These are phyloP conservation scores for Trichophyton schoenleinii DNA, from an alignment of 2,329 filamentous ascomycete species.

Conservation along the genomic window DNA sequence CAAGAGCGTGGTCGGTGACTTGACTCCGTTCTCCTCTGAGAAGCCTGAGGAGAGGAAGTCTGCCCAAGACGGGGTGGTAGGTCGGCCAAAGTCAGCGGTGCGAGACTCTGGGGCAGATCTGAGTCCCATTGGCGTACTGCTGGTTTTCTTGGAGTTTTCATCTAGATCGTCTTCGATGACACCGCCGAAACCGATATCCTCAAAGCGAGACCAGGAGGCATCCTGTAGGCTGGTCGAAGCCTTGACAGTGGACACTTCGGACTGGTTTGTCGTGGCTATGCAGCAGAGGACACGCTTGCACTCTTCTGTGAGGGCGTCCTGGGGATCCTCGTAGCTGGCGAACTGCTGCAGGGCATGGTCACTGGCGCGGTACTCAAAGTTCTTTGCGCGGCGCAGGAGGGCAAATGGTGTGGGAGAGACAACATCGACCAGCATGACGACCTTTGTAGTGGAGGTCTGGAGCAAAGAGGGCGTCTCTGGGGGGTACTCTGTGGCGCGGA, in stretches of 20 bases:
- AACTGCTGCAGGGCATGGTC: constrained; percentile 76
- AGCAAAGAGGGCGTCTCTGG: constrained; percentile 65
- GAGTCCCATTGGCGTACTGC: constrained; percentile 34
- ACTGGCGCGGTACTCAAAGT: constrained; percentile 89
- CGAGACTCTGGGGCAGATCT: constrained; percentile 52
- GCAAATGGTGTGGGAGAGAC: constrained; percentile 93
- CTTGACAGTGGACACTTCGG: constrained; percentile 57
- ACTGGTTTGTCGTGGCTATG: constrained; percentile 81
- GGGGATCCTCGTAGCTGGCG: constrained; percentile 77
- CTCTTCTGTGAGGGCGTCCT: constrained; percentile 81
- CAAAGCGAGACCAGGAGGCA: constrained; percentile 91
- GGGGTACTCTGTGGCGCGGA: constrained; percentile 89
- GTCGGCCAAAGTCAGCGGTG: constrained; percentile 56
- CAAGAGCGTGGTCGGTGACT: constrained; percentile 53
- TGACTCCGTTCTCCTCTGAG: constrained; percentile 58
- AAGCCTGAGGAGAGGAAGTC: constrained; percentile 95
- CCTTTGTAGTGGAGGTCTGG: constrained; percentile 69
- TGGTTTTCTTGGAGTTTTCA: constrained; percentile 20
- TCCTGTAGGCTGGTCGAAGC: constrained; percentile 63
- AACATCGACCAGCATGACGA: constrained; percentile 91
- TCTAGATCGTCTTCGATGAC: constrained; percentile 51
- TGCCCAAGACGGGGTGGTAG: constrained; percentile 94
- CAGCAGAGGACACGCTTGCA: constrained; percentile 80
- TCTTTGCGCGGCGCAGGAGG: constrained; percentile 74
- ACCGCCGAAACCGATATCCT: constrained; percentile 82